Conservation (phyloP, 2,329 filamentous ascomycete species). For the Monilinia aucupariae region DNA sequence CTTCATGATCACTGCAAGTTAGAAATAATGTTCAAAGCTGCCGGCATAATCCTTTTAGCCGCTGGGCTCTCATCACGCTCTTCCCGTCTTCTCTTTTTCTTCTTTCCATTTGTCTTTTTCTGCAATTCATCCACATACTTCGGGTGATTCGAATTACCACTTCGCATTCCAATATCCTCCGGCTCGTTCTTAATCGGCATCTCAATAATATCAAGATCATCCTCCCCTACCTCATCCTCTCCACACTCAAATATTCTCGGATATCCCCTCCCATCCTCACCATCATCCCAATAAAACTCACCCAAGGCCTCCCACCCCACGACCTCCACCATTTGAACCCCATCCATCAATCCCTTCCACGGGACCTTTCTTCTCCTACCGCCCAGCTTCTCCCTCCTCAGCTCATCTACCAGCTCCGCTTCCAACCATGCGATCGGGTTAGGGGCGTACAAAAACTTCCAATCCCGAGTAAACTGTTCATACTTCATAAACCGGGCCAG, state of each 20-base stretch:
- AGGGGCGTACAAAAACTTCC: not conserved
- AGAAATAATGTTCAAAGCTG: not conserved
- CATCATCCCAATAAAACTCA: constrained; percentile 2
- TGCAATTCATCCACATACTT: not conserved
- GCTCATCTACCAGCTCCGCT: not conserved
- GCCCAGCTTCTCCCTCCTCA: not conserved
- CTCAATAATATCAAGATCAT: not conserved
- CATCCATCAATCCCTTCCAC: not conserved
- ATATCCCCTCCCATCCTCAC: not conserved
- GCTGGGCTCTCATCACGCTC: not conserved
- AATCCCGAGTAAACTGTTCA: not conserved
- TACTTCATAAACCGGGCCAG: not conserved
- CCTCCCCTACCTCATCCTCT: not conserved
- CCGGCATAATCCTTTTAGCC: not conserved
- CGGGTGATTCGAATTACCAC: not conserved
- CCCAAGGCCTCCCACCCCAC: not conserved
- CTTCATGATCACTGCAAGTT: not conserved
- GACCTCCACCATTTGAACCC: not conserved
- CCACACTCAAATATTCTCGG: not conserved
- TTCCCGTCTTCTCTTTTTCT: not conserved
- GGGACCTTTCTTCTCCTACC: not conserved
- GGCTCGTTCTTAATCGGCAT: not conserved
- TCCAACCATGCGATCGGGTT: not conserved
- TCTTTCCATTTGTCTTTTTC: not conserved
- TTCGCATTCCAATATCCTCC: not conserved